Evolutionary conservation across 768 basidiomycete species (phyloP).

Genomic region (Clitopilus passeckerianus): DNA sequence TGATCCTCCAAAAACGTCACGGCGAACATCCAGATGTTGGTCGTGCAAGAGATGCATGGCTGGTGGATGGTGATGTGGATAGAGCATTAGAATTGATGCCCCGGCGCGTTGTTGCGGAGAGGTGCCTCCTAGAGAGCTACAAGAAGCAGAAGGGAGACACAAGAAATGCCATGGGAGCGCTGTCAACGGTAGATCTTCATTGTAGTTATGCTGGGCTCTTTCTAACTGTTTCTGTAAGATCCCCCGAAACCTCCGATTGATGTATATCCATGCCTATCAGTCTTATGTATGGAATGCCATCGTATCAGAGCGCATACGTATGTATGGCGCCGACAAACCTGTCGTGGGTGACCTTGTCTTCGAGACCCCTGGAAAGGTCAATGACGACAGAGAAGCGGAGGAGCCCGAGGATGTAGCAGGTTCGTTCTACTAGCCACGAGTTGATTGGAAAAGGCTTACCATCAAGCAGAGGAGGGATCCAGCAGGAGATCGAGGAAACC

Average conservation of each 20-base stretch:
- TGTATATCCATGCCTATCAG: slow-evolving; percentile 99
- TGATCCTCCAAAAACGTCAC: slow-evolving; percentile 77
- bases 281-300: slow-evolving; percentile 98
- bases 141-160: slow-evolving; percentile 75
- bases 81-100: slow-evolving; percentile 86
- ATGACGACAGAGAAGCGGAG: slow-evolving; percentile 18
- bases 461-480: slow-evolving; percentile 15
- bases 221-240: slow-evolving; percentile 49
- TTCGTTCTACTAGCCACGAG: not conserved
- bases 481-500: slow-evolving; percentile 39
- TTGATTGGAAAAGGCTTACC: not conserved
- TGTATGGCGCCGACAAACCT: slow-evolving; percentile 67
- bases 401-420: not conserved
- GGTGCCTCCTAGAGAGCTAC: slow-evolving; percentile 87
- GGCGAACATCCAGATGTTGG: slow-evolving; percentile 94
- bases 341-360: slow-evolving; percentile 91
- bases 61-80: slow-evolving; percentile 75
- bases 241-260: slow-evolving; percentile 88
- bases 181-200: slow-evolving; percentile 60
- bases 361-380: slow-evolving; percentile 35
- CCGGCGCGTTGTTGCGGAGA: slow-evolving; percentile 87
- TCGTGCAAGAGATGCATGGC: slow-evolving; percentile 81
- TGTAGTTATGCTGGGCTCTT: not conserved
- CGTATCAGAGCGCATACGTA: slow-evolving; percentile 87
- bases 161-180: slow-evolving; percentile 80